Conservation (phyloP, 345 rosid genomes). For the Angophora floribunda region DNA sequence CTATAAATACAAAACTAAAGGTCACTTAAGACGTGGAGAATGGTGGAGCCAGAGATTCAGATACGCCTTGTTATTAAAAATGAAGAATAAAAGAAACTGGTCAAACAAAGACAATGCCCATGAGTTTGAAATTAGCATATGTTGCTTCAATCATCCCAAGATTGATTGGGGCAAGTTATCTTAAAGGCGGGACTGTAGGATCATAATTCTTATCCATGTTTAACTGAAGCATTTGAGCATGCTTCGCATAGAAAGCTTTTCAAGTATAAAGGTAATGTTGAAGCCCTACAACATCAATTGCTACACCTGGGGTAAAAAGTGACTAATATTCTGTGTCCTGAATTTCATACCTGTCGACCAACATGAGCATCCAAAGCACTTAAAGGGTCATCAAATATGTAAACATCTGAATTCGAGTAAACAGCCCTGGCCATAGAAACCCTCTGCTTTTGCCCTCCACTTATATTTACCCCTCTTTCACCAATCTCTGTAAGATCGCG, state of each 20-base stretch:
- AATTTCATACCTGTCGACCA: constrained; percentile 59
- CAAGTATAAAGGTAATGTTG: not conserved
- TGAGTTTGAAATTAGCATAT: not conserved
- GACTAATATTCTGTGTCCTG: not conserved
- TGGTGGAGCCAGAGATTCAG: not conserved
- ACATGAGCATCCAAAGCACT: constrained; percentile 97
- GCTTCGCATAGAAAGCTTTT: not conserved
- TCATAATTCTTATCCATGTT: not conserved
- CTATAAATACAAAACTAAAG: not conserved
- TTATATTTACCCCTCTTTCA: constrained; percentile 97
- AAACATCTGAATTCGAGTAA: constrained; percentile 84
- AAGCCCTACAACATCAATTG: not conserved
- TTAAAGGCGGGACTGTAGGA: not conserved
- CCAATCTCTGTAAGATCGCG: constrained; percentile 94
- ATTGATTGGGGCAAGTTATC: not conserved
- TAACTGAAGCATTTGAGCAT: not conserved
- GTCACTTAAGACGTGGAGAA: not conserved
- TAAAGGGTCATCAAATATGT: constrained; percentile 93
- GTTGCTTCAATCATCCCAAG: not conserved
- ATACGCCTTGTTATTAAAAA: not conserved
- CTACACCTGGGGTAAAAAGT: not conserved
- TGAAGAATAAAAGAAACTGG: not conserved
- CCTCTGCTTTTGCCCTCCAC: constrained; percentile 99
- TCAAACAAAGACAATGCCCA: not conserved
- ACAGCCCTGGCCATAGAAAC: constrained; percentile 98